Evolutionary conservation across 2,329 filamentous ascomycete species (phyloP).

Genomic region (Thielaviopsis populi): DNA sequence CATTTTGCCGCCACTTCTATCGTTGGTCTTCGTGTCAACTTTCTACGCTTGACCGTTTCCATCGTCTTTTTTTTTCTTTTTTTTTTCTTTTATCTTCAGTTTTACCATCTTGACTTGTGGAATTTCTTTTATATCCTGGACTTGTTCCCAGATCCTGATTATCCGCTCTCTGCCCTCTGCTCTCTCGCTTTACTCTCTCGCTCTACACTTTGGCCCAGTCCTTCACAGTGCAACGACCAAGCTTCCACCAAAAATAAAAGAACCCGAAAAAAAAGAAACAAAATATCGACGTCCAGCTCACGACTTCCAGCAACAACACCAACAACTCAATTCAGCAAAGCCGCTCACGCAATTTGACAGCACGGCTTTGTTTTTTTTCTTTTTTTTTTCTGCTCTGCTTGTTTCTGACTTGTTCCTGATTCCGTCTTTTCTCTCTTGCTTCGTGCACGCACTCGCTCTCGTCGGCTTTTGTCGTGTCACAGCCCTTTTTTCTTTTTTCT

Average conservation of each 20-base stretch:
- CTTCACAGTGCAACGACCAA: background rate
- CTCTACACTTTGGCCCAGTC: background rate
- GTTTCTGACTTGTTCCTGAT: background rate
- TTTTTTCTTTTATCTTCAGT: background rate
- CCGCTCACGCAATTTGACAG: too few species aligned
- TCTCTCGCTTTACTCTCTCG: background rate
- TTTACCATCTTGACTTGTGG: background rate
- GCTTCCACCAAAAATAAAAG: background rate
- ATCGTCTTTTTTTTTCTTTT: background rate
- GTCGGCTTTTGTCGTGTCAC: background rate
- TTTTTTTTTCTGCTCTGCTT: too few species aligned
- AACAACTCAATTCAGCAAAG: too few species aligned
- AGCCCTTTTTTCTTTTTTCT: background rate
- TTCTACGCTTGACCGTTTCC: constrained; percentile 5
- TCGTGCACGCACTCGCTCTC: background rate
- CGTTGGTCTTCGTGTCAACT: constrained; percentile 9
- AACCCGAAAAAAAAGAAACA: too few species aligned
- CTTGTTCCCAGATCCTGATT: too few species aligned
- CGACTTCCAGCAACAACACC: too few species aligned
- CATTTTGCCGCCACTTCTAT: background rate
- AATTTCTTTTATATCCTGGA: too few species aligned
- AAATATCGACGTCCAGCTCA: too few species aligned
- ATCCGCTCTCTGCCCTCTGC: too few species aligned
- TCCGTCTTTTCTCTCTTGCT: background rate
- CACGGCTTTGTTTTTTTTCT: background rate